Conservation (phyloP, 352 stramenopile species). For the Globisporangium lucens region DNA sequence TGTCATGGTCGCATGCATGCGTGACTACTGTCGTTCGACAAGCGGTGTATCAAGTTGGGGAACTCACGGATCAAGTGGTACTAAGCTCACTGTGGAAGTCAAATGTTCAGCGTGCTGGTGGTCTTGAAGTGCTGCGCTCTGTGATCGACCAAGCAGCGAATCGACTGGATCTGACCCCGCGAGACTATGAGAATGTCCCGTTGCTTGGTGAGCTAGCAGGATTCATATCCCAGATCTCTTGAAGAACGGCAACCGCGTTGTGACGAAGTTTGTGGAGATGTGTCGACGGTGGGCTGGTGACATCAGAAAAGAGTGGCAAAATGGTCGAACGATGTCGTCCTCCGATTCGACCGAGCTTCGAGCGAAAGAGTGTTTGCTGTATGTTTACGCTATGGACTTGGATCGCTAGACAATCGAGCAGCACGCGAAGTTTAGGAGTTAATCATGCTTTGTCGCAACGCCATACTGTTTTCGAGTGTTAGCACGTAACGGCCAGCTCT, state of each 20-base stretch:
- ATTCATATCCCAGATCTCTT: slow-evolving; percentile 5
- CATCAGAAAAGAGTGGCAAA: slow-evolving; percentile 8
- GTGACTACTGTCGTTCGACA: slow-evolving; percentile 40
- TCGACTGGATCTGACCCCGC: slow-evolving; percentile 4
- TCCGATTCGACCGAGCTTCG: slow-evolving; percentile 13
- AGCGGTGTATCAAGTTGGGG: slow-evolving; percentile 44
- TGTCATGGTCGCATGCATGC: slow-evolving; percentile 39
- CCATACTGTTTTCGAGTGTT: slow-evolving; percentile 13
- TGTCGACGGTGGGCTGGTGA: slow-evolving; percentile 8
- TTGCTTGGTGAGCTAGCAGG: slow-evolving; percentile 10
- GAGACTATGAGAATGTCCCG: slow-evolving; percentile 11
- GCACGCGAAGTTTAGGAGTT: slow-evolving; percentile 36
- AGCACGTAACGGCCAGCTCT: slow-evolving; percentile 5
- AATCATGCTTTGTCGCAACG: slow-evolving; percentile 43
- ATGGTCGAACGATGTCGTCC: background rate
- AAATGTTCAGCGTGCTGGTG: slow-evolving; percentile 24
- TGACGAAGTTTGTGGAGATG: slow-evolving; percentile 10
- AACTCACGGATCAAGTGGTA: slow-evolving; percentile 26
- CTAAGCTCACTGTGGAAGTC: slow-evolving; percentile 35
- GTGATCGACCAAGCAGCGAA: slow-evolving; percentile 16
- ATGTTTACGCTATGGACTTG: slow-evolving; percentile 32
- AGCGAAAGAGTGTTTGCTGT: slow-evolving; percentile 43
- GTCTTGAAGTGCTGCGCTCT: slow-evolving; percentile 18
- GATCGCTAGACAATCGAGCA: background rate
- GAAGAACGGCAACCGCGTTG: background rate